phyloP scores from a whole-genome alignment of 164 flowering plant genomes.

The Cinnamomum micranthum region DNA sequence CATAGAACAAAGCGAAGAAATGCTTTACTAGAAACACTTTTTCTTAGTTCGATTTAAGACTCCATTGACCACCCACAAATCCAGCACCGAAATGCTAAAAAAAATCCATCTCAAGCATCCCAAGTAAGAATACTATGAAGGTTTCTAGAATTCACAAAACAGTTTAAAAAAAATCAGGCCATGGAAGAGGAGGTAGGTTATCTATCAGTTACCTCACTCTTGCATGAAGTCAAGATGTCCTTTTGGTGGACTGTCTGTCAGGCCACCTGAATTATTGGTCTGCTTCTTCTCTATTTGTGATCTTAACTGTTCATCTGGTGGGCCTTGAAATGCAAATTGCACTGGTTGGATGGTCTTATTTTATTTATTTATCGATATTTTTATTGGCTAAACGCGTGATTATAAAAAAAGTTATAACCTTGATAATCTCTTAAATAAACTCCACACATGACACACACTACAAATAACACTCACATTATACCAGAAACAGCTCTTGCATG shows the following conservation, averaged over 20 bases:
- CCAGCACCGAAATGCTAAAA: conserved; percentile 1
- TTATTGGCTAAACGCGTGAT: no score
- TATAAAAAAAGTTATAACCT: no score
- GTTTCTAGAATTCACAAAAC: conserved; percentile 20
- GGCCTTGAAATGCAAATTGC: neutral
- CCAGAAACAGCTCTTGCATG: no score
- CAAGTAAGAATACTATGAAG: conserved; percentile 9
- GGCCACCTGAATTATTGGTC: neutral
- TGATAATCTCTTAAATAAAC: no score
- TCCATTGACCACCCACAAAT: neutral
- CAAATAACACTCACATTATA: no score
- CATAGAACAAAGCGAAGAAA: neutral
- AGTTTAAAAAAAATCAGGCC: neutral
- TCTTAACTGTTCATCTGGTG: neutral
- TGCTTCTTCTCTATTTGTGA: neutral
- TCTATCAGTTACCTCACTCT: conserved; percentile 17
- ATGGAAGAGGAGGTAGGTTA: conserved; percentile 24
- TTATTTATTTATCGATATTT: no score
- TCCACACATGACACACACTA: no score
- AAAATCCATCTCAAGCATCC: conserved; percentile 13
- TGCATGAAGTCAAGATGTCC: conserved; percentile 24
- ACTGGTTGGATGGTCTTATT: neutral
- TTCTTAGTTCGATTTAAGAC: neutral
- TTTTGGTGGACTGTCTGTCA: neutral
- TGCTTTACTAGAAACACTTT: neutral